Evolutionary conservation across 202 grass and related monocot species (phyloP).

Genomic region (Panicum hallii): DNA sequence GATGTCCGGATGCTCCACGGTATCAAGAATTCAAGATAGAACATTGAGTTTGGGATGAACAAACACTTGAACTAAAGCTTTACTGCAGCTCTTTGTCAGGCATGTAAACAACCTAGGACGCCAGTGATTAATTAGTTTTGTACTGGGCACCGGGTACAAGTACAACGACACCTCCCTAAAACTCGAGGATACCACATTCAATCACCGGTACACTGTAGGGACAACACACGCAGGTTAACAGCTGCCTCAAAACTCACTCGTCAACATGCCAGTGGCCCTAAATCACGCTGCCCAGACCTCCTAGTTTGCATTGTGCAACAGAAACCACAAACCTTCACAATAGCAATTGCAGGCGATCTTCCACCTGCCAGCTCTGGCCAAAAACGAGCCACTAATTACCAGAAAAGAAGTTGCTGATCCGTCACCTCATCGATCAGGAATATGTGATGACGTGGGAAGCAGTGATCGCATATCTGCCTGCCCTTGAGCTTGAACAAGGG

Average conservation of each 20-base stretch:
- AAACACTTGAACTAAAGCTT: slow-evolving; percentile 32
- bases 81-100: slow-evolving; percentile 39
- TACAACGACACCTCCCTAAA: slow-evolving; percentile 64
- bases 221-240: slow-evolving; percentile 51
- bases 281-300: slow-evolving; percentile 34
- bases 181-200: slow-evolving; percentile 74
- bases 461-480: slow-evolving; percentile 46
- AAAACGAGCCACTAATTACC: slow-evolving; percentile 44
- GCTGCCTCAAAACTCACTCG: slow-evolving; percentile 42
- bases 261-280: slow-evolving; percentile 49
- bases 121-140: slow-evolving; percentile 54
- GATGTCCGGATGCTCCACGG: neutral
- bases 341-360: slow-evolving; percentile 53
- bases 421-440: slow-evolving; percentile 53
- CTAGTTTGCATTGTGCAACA: slow-evolving; percentile 38
- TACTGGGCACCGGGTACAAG: slow-evolving; percentile 47
- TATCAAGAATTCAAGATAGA: neutral
- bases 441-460: slow-evolving; percentile 41
- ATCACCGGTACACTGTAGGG: slow-evolving; percentile 53
- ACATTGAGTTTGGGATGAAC: slow-evolving; percentile 7
- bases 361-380: slow-evolving; percentile 43
- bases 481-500: slow-evolving; percentile 31
- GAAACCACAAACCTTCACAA: slow-evolving; percentile 53
- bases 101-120: slow-evolving; percentile 44
- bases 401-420: slow-evolving; percentile 42